Conservation (phyloP, 108 stramenopile species). For the Conticribra weissflogii region DNA sequence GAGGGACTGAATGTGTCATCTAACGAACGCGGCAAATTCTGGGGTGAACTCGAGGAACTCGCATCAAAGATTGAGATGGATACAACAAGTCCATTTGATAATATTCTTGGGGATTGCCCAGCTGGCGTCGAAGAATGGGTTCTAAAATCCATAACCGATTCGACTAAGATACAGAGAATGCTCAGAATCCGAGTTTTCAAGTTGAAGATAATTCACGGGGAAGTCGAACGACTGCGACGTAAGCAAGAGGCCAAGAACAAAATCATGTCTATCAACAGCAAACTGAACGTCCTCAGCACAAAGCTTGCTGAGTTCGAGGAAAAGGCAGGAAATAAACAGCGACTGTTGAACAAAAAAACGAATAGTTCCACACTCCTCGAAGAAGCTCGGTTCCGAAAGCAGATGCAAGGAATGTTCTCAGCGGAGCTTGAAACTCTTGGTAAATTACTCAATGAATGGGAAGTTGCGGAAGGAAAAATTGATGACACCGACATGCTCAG, state of each 20-base stretch:
- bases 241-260: conserved; percentile 82
- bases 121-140: conserved; percentile 75
- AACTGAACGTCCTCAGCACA: conserved; percentile 72
- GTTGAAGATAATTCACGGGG: conserved; percentile 70
- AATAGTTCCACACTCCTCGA: conserved; percentile 66
- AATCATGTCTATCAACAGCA: conserved; percentile 81
- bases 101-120: conserved; percentile 15
- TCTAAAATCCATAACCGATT: conserved; percentile 34
- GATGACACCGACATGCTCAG: conserved; percentile 78
- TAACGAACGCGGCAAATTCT: conserved; percentile 66
- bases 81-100: conserved; percentile 46
- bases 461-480: conserved; percentile 48
- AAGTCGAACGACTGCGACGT: conserved; percentile 72
- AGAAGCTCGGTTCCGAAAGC: conserved; percentile 82
- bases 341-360: conserved; percentile 71
- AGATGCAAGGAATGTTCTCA: conserved; percentile 80
- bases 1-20: conserved; percentile 73
- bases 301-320: conserved; percentile 80
- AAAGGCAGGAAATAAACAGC: conserved; percentile 67
- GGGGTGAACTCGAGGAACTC: conserved; percentile 57
- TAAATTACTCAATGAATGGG: conserved; percentile 63
- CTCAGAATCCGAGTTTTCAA: conserved; percentile 63
- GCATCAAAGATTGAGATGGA: conserved; percentile 20
- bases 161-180: conserved; percentile 40
- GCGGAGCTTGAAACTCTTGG: conserved; percentile 68